Conservation (phyloP, 2,329 filamentous ascomycete species). For the Ceratocystis huliohia region DNA sequence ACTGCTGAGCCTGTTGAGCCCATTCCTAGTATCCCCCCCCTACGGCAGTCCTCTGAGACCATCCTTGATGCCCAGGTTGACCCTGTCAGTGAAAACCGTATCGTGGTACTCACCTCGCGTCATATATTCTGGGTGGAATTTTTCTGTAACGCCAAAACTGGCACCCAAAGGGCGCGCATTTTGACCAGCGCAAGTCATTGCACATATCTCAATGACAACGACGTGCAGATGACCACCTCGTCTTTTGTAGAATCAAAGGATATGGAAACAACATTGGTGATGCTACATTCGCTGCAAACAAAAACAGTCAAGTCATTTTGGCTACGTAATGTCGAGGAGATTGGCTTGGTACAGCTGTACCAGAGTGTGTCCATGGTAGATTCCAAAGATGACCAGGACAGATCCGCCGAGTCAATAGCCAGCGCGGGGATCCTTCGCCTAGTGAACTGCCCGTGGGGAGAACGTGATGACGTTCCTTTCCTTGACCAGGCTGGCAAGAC, state of each 20-base stretch:
- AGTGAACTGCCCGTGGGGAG: constrained; percentile 13
- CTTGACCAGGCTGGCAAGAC: not conserved
- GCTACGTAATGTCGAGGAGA: constrained; percentile 6
- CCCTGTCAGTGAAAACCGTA: constrained; percentile 7
- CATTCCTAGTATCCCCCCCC: constrained; percentile 12
- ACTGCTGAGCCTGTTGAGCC: not conserved
- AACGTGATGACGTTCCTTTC: constrained; percentile 12
- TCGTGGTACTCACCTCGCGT: constrained; percentile 20
- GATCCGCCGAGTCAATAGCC: not conserved
- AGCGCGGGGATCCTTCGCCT: not conserved
- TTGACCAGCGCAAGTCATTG: constrained; percentile 3
- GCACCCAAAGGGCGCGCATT: not conserved
- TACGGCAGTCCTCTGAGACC: constrained; percentile 14
- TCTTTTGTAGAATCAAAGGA: not conserved
- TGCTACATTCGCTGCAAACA: constrained; percentile 1
- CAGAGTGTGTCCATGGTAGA: not conserved
- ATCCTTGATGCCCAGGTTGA: constrained; percentile 18
- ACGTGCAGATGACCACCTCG: constrained; percentile 9
- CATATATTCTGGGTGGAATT: constrained; percentile 19
- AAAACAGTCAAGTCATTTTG: constrained; percentile 13
- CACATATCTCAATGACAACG: constrained; percentile 7
- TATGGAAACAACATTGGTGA: constrained; percentile 3
- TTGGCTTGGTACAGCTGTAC: constrained; percentile 1
- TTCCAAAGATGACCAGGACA: constrained; percentile 1
- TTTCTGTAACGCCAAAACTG: constrained; percentile 2